A percentile compares a stretch with the other conserved stretches of the same genome.
These are phyloP conservation scores for Pichia sp. DNA, from an alignment of 1,139 yeast species.

Conservation along the genomic window DNA sequence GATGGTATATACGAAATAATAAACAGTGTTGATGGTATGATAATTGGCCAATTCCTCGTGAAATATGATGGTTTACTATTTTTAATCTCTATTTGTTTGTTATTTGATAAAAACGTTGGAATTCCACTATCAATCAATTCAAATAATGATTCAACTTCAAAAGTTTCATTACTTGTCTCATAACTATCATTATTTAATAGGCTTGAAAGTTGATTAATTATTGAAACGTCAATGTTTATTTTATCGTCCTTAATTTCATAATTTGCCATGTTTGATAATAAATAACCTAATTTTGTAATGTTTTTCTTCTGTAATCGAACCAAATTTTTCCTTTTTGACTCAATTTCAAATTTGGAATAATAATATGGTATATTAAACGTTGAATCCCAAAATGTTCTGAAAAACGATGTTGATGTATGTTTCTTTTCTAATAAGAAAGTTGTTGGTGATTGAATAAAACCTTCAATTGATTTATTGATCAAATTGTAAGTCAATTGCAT, in stretches of 20 bases:
- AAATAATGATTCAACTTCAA: background rate
- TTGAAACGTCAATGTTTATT: background rate
- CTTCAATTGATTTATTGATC: constrained; percentile 11
- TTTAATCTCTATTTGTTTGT: background rate
- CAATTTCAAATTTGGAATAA: constrained; percentile 29
- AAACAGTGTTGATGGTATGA: constrained; percentile 35
- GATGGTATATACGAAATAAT: constrained; percentile 42
- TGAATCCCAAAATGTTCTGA: constrained; percentile 21
- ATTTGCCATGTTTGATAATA: constrained; percentile 30
- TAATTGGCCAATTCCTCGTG: constrained; percentile 64
- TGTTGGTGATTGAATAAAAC: constrained; percentile 22
- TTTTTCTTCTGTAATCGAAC: constrained; percentile 24
- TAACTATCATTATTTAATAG: background rate
- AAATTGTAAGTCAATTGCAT: constrained; percentile 1
- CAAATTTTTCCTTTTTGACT: constrained; percentile 23
- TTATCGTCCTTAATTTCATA: constrained; percentile 6
- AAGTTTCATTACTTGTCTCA: background rate
- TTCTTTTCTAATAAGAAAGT: constrained; percentile 19
- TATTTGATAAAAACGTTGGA: constrained; percentile 12
- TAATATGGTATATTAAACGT: constrained; percentile 33
- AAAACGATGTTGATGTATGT: constrained; percentile 13
- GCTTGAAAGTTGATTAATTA: background rate
- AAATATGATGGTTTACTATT: constrained; percentile 43
- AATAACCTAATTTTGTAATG: constrained; percentile 32
- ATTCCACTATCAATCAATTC: constrained; percentile 2